Conservation (phyloP, 2,329 filamentous ascomycete genomes). For the Zymoseptoria brevis region DNA sequence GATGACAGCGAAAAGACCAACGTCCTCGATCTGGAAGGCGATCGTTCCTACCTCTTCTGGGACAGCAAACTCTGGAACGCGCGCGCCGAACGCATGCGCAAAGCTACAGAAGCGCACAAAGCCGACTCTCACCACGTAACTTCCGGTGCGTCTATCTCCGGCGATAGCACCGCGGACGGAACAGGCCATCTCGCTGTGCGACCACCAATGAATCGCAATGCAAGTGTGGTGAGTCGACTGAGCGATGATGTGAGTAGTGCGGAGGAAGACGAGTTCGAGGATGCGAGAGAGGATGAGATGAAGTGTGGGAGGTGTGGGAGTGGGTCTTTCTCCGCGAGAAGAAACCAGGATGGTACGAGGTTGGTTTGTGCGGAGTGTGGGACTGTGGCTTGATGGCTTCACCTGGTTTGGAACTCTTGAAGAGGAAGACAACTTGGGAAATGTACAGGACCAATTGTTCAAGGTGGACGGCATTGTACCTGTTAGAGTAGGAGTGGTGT, state of each 20-base stretch:
- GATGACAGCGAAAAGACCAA: slow-evolving; percentile 15
- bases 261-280: slow-evolving; percentile 40
- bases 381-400: not conserved
- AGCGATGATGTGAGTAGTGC: slow-evolving; percentile 48
- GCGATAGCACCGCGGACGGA: slow-evolving; percentile 8
- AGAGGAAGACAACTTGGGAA: not conserved
- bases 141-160: slow-evolving; percentile 1
- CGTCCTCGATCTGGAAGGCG: slow-evolving; percentile 36
- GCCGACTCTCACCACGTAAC: not conserved
- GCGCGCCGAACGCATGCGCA: slow-evolving; percentile 13
- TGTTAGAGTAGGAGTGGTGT: not conserved
- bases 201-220: slow-evolving; percentile 29
- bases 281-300: slow-evolving; percentile 33
- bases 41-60: slow-evolving; percentile 49
- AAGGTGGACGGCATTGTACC: not conserved
- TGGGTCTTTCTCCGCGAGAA: slow-evolving; percentile 55
- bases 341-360: slow-evolving; percentile 45
- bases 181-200: slow-evolving; percentile 17
- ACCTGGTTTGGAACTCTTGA: not conserved
- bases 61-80: slow-evolving; percentile 32
- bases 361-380: slow-evolving; percentile 55
- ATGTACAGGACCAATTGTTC: not conserved
- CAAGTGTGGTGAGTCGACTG: slow-evolving; percentile 46
- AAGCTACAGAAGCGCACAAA: slow-evolving; percentile 10
- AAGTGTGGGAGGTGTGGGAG: slow-evolving; percentile 52